Evolutionary conservation across 805 yeast species (phyloP).

Genomic region (Metschnikowia picachoensis): DNA sequence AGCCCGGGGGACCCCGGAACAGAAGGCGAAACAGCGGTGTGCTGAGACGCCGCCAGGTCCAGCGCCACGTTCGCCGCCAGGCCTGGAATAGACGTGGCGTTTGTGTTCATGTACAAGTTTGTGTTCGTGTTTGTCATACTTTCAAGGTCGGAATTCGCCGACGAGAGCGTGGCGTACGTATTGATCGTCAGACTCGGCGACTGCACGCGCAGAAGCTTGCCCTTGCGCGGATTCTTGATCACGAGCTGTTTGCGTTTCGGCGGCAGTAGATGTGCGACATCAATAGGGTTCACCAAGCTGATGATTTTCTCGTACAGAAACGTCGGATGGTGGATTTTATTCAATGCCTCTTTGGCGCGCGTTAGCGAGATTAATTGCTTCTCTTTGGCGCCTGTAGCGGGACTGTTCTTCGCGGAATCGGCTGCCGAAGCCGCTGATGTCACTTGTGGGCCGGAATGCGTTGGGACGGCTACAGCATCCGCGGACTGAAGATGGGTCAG

Average conservation of each 20-base stretch:
- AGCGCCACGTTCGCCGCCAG: not conserved
- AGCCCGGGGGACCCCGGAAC: not conserved
- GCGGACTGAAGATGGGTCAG: slow-evolving; percentile 42
- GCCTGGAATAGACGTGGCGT: not conserved
- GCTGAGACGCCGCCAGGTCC: not conserved
- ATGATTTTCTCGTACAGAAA: slow-evolving; percentile 54
- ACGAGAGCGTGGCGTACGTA: slow-evolving; percentile 29
- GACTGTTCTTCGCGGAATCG: not conserved
- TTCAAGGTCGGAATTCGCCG: slow-evolving; percentile 29
- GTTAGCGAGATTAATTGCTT: not conserved
- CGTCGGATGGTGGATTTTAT: slow-evolving; percentile 26
- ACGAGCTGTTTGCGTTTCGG: slow-evolving; percentile 64
- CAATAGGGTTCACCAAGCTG: slow-evolving; percentile 66
- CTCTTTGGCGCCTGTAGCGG: not conserved
- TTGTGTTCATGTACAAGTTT: not conserved
- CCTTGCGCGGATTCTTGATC: slow-evolving; percentile 48
- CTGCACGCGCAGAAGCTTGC: slow-evolving; percentile 32
- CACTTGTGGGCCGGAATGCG: not conserved
- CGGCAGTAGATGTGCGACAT: slow-evolving; percentile 61
- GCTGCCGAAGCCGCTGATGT: not conserved
- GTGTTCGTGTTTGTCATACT: not conserved
- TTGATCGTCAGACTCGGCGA: slow-evolving; percentile 32
- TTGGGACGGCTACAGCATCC: slow-evolving; percentile 6
- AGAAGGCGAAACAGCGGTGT: not conserved
- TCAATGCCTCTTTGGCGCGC: slow-evolving; percentile 24